These are phyloP conservation scores for Trametes villosa DNA, from an alignment of 768 basidiomycete species.

Conservation along the genomic window DNA sequence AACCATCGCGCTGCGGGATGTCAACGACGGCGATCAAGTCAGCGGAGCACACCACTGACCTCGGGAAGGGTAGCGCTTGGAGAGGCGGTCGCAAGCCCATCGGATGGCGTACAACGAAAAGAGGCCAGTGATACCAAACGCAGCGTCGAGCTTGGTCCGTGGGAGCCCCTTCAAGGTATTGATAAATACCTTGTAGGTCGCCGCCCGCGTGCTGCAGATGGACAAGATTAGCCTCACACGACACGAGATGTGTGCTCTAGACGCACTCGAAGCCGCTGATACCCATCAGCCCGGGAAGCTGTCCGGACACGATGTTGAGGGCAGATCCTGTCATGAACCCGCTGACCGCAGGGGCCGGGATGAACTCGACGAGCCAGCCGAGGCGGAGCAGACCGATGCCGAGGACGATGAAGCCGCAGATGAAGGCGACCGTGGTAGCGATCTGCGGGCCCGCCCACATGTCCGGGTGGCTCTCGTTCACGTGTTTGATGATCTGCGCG, in stretches of 20 bases:
- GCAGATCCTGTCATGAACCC: conserved; percentile 97
- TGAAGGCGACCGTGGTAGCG: conserved; percentile 82
- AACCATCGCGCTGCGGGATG: conserved; percentile 59
- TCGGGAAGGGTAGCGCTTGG: conserved; percentile 61
- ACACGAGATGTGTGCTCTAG: background rate
- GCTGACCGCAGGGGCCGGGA: conserved; percentile 80
- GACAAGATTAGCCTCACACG: conserved; percentile 18
- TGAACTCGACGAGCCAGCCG: conserved; percentile 95
- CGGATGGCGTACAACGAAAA: conserved; percentile 71
- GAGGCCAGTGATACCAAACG: conserved; percentile 83
- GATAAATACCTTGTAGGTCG: conserved; percentile 87
- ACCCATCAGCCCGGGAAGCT: conserved; percentile 88
- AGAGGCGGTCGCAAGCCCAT: conserved; percentile 51
- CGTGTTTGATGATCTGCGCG: conserved; percentile 73
- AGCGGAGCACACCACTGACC: conserved; percentile 41
- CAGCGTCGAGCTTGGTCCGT: conserved; percentile 74
- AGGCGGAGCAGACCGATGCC: conserved; percentile 87
- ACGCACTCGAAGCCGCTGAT: conserved; percentile 80
- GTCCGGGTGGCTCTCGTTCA: conserved; percentile 56
- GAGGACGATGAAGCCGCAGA: conserved; percentile 89
- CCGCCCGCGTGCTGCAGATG: conserved; percentile 71
- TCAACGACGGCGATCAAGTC: background rate
- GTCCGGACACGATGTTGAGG: conserved; percentile 83
- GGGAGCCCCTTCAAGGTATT: conserved; percentile 86
- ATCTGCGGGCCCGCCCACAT: conserved; percentile 71